phyloP scores from a whole-genome alignment of 768 basidiomycete species.

The Leccinellum albellum region DNA sequence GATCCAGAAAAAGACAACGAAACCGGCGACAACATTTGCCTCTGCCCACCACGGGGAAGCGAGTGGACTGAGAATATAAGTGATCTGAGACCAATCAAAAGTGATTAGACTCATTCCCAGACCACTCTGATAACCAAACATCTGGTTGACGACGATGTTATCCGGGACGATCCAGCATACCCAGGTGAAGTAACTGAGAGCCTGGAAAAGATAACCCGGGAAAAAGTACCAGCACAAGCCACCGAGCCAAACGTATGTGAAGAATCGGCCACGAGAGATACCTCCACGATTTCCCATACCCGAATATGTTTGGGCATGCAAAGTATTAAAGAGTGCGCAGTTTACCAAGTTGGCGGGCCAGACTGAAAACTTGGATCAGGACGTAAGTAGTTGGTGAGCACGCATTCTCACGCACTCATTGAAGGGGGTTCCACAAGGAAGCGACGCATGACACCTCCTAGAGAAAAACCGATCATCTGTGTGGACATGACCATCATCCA shows the following conservation, averaged over 20 bases:
- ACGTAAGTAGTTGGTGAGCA: background rate
- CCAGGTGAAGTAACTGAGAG: conserved; percentile 58
- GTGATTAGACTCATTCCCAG: conserved; percentile 73
- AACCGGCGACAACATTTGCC: conserved; percentile 37
- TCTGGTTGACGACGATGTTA: conserved; percentile 65
- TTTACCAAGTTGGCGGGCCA: conserved; percentile 72
- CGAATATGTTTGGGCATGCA: conserved; percentile 54
- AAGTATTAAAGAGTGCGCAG: conserved; percentile 72
- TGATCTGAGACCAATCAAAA: conserved; percentile 80
- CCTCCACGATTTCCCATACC: conserved; percentile 45
- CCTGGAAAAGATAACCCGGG: conserved; percentile 73
- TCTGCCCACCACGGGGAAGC: conserved; percentile 37
- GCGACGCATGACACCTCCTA: conserved; percentile 57
- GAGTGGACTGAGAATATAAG: conserved; percentile 46
- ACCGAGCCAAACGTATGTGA: conserved; percentile 42
- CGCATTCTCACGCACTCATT: conserved; percentile 45
- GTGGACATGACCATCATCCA: conserved; percentile 70
- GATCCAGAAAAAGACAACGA: conserved; percentile 35
- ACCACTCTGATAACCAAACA: conserved; percentile 60
- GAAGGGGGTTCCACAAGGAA: conserved; percentile 64
- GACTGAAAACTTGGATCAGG: conserved; percentile 41
- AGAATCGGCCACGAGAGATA: conserved; percentile 52
- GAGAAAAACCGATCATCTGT: conserved; percentile 63
- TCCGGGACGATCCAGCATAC: conserved; percentile 68
- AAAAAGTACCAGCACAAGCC: conserved; percentile 50